Evolutionary conservation across 148 eudicot genomes (phyloP).

Genomic region (Spergularia bocconei): DNA sequence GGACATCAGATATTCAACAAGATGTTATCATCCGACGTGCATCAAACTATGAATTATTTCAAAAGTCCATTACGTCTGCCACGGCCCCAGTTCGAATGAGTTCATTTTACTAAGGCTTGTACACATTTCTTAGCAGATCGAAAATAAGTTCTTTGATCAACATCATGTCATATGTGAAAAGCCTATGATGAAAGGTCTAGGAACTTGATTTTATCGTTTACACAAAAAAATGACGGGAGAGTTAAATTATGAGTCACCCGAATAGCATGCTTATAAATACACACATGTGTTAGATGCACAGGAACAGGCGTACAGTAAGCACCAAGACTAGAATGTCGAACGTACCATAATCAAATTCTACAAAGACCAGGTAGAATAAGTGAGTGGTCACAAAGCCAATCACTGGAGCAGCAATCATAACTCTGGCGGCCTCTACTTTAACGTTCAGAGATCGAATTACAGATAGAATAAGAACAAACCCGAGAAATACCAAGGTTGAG

Average conservation of each 20-base stretch:
- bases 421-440: slow-evolving; percentile 65
- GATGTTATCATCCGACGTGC: no score
- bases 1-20: no score
- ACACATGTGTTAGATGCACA: no score
- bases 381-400: slow-evolving; percentile 68
- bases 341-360: slow-evolving; percentile 52
- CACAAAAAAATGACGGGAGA: no score
- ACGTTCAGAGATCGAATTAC: slow-evolving; percentile 54
- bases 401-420: slow-evolving; percentile 78
- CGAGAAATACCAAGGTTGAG: slow-evolving; percentile 58
- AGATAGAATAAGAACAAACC: slow-evolving; percentile 56
- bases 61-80: no score
- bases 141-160: background rate
- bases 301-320: background rate
- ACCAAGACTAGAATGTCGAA: background rate
- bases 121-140: background rate
- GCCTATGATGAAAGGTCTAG: background rate
- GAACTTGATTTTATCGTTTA: no score
- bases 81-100: no score
- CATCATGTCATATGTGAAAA: background rate
- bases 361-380: slow-evolving; percentile 59
- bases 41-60: no score
- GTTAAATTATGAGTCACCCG: background rate
- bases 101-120: background rate
- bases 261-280: no score